phyloP scores from a whole-genome alignment of 1,284 basidiomycete genomes.

The Sporisorium scitamineum region DNA sequence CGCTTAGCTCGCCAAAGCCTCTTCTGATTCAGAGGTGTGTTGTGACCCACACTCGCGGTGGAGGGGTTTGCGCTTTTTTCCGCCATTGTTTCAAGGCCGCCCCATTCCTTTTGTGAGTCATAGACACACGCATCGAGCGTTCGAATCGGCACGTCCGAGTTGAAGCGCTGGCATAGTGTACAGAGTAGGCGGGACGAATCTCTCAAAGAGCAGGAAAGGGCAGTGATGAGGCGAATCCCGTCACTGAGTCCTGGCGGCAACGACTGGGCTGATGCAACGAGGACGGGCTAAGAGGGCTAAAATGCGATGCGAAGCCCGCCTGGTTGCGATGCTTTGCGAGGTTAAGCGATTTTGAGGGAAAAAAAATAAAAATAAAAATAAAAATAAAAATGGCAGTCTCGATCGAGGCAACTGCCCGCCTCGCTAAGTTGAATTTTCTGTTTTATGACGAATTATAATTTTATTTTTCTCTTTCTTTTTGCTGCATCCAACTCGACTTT shows the following conservation, averaged over 20 bases:
- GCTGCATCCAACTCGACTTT: not conserved
- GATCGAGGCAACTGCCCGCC: slow-evolving; percentile 5
- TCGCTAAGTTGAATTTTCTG: not conserved
- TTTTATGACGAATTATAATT: slow-evolving; percentile 4
- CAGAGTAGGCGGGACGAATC: too few relatives aligned
- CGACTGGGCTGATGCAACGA: not conserved
- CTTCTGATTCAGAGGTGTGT: not conserved
- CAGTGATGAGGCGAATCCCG: too few relatives aligned
- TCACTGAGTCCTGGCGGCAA: not conserved
- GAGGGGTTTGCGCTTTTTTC: not conserved
- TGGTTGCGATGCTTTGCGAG: not conserved
- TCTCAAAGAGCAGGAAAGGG: too few relatives aligned
- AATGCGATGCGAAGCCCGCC: not conserved
- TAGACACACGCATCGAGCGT: not conserved
- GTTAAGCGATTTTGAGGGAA: too few relatives aligned
- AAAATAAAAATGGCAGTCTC: not conserved
- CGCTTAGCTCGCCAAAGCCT: not conserved
- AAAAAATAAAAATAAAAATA: too few relatives aligned
- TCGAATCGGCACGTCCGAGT: not conserved
- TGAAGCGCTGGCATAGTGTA: not conserved
- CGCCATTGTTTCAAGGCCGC: not conserved
- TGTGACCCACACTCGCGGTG: not conserved
- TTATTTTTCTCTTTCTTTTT: not conserved
- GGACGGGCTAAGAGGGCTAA: not conserved
- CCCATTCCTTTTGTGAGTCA: not conserved